These are phyloP conservation scores for Nemania diffusa DNA, from an alignment of 2,329 filamentous ascomycete genomes.

Conservation along the genomic window DNA sequence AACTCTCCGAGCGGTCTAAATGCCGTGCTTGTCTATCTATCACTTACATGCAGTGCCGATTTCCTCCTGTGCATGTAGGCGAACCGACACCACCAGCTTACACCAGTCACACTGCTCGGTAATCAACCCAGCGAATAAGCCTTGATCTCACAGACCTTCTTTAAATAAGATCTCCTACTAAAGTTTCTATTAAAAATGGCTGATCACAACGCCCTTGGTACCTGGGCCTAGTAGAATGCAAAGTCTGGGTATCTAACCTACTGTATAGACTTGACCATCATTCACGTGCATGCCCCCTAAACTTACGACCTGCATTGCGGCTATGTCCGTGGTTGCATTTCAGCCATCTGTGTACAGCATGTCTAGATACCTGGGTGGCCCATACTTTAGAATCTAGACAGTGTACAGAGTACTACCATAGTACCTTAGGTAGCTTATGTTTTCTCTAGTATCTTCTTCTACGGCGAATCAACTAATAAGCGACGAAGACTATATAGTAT, in stretches of 20 bases:
- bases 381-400: too few species aligned
- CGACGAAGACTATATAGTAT: background rate
- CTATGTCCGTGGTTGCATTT: constrained; percentile 1
- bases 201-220: background rate
- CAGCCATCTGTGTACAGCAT: background rate
- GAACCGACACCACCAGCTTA: background rate
- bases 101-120: background rate
- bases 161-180: too few species aligned
- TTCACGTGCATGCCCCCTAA: background rate
- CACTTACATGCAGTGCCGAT: constrained; percentile 6
- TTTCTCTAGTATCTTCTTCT: background rate
- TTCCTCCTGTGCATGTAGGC: background rate
- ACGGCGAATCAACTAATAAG: background rate
- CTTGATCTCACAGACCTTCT: background rate
- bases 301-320: background rate
- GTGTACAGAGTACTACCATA: too few species aligned
- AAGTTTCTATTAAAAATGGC: background rate
- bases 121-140: constrained; percentile 2
- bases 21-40: constrained; percentile 13
- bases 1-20: constrained; percentile 17
- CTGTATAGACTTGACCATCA: background rate
- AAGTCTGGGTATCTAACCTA: background rate
- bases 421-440: too few species aligned
- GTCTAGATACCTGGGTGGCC: background rate
- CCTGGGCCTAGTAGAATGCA: background rate